phyloP scores from a whole-genome alignment of 352 stramenopile species.

The Phytopythium kandeliae region DNA sequence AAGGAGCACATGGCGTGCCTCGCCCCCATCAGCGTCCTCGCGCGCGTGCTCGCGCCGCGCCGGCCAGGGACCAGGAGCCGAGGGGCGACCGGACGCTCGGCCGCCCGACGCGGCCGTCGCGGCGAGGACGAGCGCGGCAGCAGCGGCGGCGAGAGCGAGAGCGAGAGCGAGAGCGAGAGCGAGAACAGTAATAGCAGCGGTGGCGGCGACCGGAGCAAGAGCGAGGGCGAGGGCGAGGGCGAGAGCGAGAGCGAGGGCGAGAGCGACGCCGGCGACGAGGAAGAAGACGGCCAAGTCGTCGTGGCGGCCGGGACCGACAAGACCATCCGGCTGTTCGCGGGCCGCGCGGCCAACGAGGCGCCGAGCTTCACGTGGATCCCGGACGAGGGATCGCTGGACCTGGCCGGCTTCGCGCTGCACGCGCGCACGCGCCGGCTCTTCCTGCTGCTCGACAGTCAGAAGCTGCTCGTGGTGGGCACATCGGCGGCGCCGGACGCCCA shows the following conservation, averaged over 20 bases:
- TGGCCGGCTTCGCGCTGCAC: constrained; percentile 60
- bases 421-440: constrained; percentile 40
- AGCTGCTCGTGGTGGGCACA: constrained; percentile 44
- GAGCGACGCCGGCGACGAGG: constrained; percentile 15
- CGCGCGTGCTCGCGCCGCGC: constrained; percentile 34
- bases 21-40: constrained; percentile 48
- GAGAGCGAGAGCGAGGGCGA: background rate
- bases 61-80: background rate
- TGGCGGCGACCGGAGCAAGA: background rate
- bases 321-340: constrained; percentile 55
- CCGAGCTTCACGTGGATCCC: constrained; percentile 71
- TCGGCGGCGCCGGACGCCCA: constrained; percentile 3
- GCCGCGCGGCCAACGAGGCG: constrained; percentile 36
- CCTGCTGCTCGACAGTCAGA: constrained; percentile 51
- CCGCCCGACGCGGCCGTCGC: too few species aligned
- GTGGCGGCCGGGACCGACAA: constrained; percentile 59
- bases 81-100: too few species aligned
- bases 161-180: too few species aligned
- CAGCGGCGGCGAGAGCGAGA: too few species aligned
- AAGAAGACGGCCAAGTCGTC: constrained; percentile 32
- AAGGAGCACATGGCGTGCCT: constrained; percentile 61
- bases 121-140: background rate
- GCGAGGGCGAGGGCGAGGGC: background rate
- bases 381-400: constrained; percentile 49
- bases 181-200: too few species aligned